Base-by-base conservation (phyloP, 106 monocot genomes). In the Phalaenopsis aphrodite region DNA sequence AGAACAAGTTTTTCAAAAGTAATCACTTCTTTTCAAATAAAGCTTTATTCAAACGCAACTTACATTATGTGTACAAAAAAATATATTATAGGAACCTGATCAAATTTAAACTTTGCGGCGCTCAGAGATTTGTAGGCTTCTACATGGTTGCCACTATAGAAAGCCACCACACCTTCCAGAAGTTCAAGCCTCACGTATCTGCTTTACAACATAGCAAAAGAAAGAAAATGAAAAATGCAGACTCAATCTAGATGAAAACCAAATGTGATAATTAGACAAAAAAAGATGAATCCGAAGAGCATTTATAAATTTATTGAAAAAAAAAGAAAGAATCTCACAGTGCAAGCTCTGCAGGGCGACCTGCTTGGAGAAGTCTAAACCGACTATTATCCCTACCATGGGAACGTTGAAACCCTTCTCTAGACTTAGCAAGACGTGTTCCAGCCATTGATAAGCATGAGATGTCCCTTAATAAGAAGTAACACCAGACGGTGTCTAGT, bases 401-500 rank as follows among this genome's bases (percentile, higher is more conserved):
- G 56, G 94, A 86, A 30, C 81, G 87, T 79, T 91, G 89, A 82
- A 99, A 91, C 16, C 99, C 99, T 85, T 87, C 85, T 83, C 99
- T 89, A 81, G 93, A 93, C 79, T 88, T 93, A 46, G 80, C 75
- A 48, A 99, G 85, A 47, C 95, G 90, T 9, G 55, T 12, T 75
- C 99, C 99, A 76, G 99, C 99, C 79, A 91, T 80, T 39, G 92
- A 84, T 75, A 99, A 81, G 61, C 93, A 90, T 18, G 99, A 99
- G 56, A 95, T 84, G 73, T 99, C 99, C 43, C 89, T 83, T 39
- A 93, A 87, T 88, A 95, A 87, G 82, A 99, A 99, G 85, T 99
- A 95, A 77, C 99, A 99, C 99, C 99, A 99, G 1, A 99, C 99
- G 37, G 79, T 95, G 82, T 99, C 99, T 24, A 99, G 81, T 88